Evolutionary conservation across 208 protist genomes (phyloP), one percentile per base, ranked within the genome.

Genomic region (Crithidia brevicula): DNA sequence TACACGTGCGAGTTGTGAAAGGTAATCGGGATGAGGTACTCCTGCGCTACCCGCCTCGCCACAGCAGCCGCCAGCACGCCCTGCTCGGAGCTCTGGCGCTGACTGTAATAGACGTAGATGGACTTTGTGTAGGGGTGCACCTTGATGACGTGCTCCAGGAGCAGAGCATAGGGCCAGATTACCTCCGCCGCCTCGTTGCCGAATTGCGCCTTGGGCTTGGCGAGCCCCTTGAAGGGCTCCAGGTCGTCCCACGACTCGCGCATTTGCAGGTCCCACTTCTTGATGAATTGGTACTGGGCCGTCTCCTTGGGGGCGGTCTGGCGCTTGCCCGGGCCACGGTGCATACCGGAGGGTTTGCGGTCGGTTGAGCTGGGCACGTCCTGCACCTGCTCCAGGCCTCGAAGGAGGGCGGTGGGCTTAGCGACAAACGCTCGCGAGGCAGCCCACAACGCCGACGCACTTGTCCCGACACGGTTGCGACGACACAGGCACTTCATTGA

Each of bases 1-100:
- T 97, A 97, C 34, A 94, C 89, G 18, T 97, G 92, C n/a, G 89
- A 83, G 85, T 97, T 97, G 77, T 97, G 92, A 52, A 97, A 97
- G 11, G 89, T 95, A 60, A 97, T 94, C 31, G 92, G 92, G 27
- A 95, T 82, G 15, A 97, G 76, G 62, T 78, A 97, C 72, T 92
- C 84, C 31, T 86, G 85, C 9, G 89, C 79, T 53, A 95, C 94
- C 25, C 63, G 51, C 69, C 74, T 77, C 28, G 89, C 92, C 36
- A 73, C 57, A 27, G 75, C 72, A 38, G 84, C 80, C 22, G 82
- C 83, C 18, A 59, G 50, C 72, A 43, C 22, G 22, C 92, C 92
- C 11, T 38, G 46, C 27, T 36, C 27, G 16, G 92, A 89, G 74
- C 58, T 67, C 67, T 92, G 86, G 33, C 77, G 77, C 67, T 97